phyloP scores from a whole-genome alignment of 2,329 filamentous ascomycete species.

The Clonostachys rhizophaga region DNA sequence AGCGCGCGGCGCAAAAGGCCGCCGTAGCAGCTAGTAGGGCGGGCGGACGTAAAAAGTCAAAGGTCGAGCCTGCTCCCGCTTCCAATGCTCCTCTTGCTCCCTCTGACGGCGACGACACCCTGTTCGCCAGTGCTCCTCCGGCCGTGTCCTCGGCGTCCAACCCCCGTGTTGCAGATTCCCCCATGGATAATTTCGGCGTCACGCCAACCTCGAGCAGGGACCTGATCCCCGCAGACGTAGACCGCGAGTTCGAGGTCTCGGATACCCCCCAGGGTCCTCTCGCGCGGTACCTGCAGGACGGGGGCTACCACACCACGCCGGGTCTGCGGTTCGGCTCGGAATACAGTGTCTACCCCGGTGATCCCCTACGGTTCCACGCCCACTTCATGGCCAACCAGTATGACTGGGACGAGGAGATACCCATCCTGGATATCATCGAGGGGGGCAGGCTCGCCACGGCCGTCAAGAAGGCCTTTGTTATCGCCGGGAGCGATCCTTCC shows the following conservation, averaged over 20 bases:
- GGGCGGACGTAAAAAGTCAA: constrained; percentile 5
- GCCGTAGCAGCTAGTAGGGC: constrained; percentile 17
- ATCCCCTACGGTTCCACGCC: constrained; percentile 90
- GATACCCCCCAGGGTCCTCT: constrained; percentile 44
- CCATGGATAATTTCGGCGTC: constrained; percentile 9
- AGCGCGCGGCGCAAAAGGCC: constrained; percentile 28
- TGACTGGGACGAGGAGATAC: constrained; percentile 83
- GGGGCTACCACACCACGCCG: constrained; percentile 83
- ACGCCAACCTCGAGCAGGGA: constrained; percentile 28
- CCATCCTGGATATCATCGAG: constrained; percentile 78
- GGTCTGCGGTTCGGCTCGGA: constrained; percentile 92
- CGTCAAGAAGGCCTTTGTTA: constrained; percentile 91
- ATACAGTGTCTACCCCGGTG: constrained; percentile 92
- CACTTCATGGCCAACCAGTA: constrained; percentile 86
- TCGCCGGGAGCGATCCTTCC: constrained; percentile 61
- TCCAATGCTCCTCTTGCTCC: neutral
- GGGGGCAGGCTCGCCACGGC: constrained; percentile 86
- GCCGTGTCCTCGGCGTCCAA: neutral
- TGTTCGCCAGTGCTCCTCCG: neutral
- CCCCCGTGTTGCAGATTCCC: neutral
- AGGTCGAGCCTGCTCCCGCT: neutral
- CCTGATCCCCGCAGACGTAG: constrained; percentile 13
- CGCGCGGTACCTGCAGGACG: constrained; percentile 73
- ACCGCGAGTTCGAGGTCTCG: constrained; percentile 5
- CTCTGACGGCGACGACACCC: neutral